Base-by-base conservation (phyloP, 352 stramenopile species). In the Phytophthora vignae region DNA sequence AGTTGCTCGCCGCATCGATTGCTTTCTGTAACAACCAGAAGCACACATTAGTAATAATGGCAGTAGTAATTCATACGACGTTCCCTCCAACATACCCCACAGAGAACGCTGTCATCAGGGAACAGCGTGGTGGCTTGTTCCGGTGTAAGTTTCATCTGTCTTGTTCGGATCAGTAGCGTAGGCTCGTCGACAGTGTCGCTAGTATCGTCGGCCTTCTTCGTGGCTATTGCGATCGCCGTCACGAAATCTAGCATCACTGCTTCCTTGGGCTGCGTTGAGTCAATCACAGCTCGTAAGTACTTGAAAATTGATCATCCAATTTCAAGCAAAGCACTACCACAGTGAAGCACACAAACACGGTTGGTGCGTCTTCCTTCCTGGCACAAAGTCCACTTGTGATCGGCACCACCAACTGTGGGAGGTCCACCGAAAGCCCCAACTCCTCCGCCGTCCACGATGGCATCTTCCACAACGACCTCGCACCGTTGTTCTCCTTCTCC, bases 221-320 rank as follows among this genome's bases (percentile, higher is more conserved):
- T 38, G 0, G 65, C 67, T 52, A 87, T 68, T 1, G 66, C 69
- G 4, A 90, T 76, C 3, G 66, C 65, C 5, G 73, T 72, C 27
- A 81, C 76, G 36, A 92, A 90, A 14, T 85, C 76, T 19, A 85
- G 31, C 80, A 91, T 85, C 11, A 80, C 25, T 21, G 77, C 62
- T 17, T 77, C 65, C 14, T 76, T 78, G 0, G 82, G 81, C 83
- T 92, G 56, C 8, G 33, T 22, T 25, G 8, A n/a, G n/a, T n/a
- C 17, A 49, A 0, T 4, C 8, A 12, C 17, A 49, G 17, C 42
- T 49, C 17, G 42, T 49, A 11, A 49, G 42, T 9, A 49, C 4
- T 8, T 0, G 8, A 19, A 4, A 49, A 49, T 19, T n/a, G 6
- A n/a, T 9, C 42, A 9, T 5, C 22, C 42, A 17, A 2, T 54